Evolutionary conservation across 2,329 filamentous ascomycete genomes (phyloP).

Genomic region (Juglanconis sp.): DNA sequence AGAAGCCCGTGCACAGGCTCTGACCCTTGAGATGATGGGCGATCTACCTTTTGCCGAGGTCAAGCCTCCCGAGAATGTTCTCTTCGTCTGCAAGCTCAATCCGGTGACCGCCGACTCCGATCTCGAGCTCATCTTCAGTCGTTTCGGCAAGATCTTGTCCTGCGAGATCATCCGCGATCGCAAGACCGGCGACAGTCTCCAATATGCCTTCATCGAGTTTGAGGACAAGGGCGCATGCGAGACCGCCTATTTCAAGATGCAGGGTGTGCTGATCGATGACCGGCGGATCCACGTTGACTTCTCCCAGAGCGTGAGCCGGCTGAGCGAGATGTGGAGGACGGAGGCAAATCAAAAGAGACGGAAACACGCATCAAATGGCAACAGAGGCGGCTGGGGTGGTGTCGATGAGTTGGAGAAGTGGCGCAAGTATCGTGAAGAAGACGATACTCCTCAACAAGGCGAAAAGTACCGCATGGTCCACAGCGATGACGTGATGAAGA

Average conservation of each 20-base stretch:
- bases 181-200: conserved; percentile 88
- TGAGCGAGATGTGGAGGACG: conserved; percentile 86
- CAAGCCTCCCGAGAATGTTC: conserved; percentile 91
- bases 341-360: conserved; percentile 77
- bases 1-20: conserved; percentile 87
- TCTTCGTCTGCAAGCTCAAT: conserved; percentile 98
- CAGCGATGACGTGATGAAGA: conserved; percentile 66
- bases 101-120: conserved; percentile 95
- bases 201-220: conserved; percentile 98
- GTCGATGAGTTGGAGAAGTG: conserved; percentile 85
- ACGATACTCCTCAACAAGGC: conserved; percentile 34
- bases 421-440: conserved; percentile 75
- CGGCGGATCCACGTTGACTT: conserved; percentile 98
- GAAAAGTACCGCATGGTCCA: conserved; percentile 77
- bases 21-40: conserved; percentile 96
- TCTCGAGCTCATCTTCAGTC: conserved; percentile 91
- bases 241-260: conserved; percentile 97
- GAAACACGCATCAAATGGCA: conserved; percentile 42
- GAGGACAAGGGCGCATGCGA: conserved; percentile 91
- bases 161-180: conserved; percentile 96
- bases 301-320: conserved; percentile 85
- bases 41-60: conserved; percentile 97
- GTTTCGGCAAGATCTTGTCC: conserved; percentile 90
- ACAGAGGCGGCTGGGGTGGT: conserved; percentile 81
- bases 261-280: conserved; percentile 93